Conservation (phyloP, 441 rosid species). For the Erodium trifolium region DNA sequence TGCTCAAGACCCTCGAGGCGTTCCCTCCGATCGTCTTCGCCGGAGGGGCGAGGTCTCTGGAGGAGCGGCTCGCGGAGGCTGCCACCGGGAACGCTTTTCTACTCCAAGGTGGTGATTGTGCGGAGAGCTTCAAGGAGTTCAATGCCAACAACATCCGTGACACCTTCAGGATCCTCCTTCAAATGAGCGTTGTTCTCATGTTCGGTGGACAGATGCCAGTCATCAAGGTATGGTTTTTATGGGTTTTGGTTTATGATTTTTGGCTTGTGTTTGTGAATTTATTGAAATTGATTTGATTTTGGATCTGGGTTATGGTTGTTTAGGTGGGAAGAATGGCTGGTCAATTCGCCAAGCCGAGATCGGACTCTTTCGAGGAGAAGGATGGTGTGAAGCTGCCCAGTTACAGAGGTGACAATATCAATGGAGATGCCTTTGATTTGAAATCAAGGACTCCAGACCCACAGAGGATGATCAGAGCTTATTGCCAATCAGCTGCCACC, state of each 20-base stretch:
- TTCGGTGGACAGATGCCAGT: slow-evolving; percentile 78
- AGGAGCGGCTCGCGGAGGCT: slow-evolving; percentile 70
- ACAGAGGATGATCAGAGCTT: slow-evolving; percentile 81
- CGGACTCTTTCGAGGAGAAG: slow-evolving; percentile 69
- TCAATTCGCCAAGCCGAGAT: slow-evolving; percentile 91
- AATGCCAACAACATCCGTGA: slow-evolving; percentile 75
- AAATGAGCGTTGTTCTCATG: slow-evolving; percentile 35
- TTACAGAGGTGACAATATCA: slow-evolving; percentile 89
- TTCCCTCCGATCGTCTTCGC: slow-evolving; percentile 80
- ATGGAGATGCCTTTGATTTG: slow-evolving; percentile 78
- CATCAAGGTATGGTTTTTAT: slow-evolving; percentile 44
- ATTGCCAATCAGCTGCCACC: slow-evolving; percentile 79
- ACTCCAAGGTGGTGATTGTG: slow-evolving; percentile 88
- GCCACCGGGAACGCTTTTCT: slow-evolving; percentile 79
- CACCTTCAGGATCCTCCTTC: slow-evolving; percentile 77
- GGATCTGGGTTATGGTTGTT: slow-evolving; percentile 7
- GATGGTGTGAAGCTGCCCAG: slow-evolving; percentile 82
- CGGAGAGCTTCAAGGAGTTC: slow-evolving; percentile 86
- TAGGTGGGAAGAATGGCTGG: slow-evolving; percentile 97
- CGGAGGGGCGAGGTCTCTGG: slow-evolving; percentile 73
- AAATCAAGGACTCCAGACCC: slow-evolving; percentile 89
- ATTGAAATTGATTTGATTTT: neutral
- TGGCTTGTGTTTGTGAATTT: neutral
- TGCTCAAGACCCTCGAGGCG: slow-evolving; percentile 23
- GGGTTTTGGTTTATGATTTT: too few relatives aligned